Percentiles rank a stretch among this genome's conserved stretches.
Conservation (phyloP, 2,329 filamentous ascomycete species). For the Botrytis cinerea region DNA sequence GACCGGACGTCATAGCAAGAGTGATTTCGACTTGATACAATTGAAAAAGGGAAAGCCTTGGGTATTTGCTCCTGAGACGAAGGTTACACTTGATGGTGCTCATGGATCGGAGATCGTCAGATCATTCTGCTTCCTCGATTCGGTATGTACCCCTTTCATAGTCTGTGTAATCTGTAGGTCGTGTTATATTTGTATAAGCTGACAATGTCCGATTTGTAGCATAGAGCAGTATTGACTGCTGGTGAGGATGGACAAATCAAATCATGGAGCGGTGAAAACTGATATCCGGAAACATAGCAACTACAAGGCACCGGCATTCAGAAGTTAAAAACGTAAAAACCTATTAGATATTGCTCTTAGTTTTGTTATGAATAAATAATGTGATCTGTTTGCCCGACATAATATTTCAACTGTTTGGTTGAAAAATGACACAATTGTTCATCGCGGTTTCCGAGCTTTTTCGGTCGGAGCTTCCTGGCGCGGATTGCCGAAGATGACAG, state of each 20-base stretch:
- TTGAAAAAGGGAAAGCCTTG: slow-evolving; percentile 55
- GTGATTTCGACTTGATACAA: slow-evolving; percentile 62
- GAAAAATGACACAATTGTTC: neutral
- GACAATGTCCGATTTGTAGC: slow-evolving; percentile 30
- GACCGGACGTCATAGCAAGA: slow-evolving; percentile 62
- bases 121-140: slow-evolving; percentile 64
- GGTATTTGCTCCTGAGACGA: slow-evolving; percentile 56
- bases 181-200: neutral
- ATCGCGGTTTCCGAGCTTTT: slow-evolving; percentile 9
- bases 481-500: slow-evolving; percentile 36
- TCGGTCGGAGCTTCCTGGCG: slow-evolving; percentile 21
- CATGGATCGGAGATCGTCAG: slow-evolving; percentile 66
- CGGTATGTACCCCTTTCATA: slow-evolving; percentile 43
- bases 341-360: neutral
- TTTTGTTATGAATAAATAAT: neutral
- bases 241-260: slow-evolving; percentile 47
- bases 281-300: neutral
- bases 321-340: neutral
- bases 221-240: slow-evolving; percentile 43
- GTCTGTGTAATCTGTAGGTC: neutral
- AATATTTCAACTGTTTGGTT: neutral
- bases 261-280: slow-evolving; percentile 42
- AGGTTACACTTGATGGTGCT: slow-evolving; percentile 61
- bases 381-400: neutral
- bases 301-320: neutral